Base-by-base conservation (phyloP, 2,329 filamentous ascomycete genomes). In the Cytospora piceae region DNA sequence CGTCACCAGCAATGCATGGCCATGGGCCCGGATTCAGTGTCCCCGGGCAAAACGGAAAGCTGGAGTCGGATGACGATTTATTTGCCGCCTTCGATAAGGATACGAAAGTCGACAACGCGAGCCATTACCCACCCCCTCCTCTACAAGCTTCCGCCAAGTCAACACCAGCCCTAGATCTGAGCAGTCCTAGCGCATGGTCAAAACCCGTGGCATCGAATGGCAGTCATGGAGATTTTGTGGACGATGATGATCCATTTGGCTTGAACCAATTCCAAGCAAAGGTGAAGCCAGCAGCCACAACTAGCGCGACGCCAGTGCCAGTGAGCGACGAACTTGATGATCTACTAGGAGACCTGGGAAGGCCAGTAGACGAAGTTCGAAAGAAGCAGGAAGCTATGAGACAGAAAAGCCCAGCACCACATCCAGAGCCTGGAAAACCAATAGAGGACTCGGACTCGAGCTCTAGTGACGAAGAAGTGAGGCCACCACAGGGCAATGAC, bases 191-290 rank as follows among this genome's bases (percentile, higher is more conserved):
- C 64, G 81, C 86, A 1, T 89, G 87, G 87, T 77, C 73, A 29
- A 71, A 78, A 62, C 74, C 78, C 31, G 54, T 73, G 4, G 66
- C 71, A 51, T 69, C 76, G 1, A 73, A 74, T 62, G 71, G 72
- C 53, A 58, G 39, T 22, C 61, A 66, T 20, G 74, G 72, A 14
- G 75, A 71, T 0, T 78, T 88, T 68, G 79, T 76, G 15, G 82
- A 85, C 34, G 90, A 97, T 71, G 93, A 96, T 73, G 93, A 97
- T 73, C 92, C 93, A 2, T 97, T 98, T 75, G 94, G 92, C 0
- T 80, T 97, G 42, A 89, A 83, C 66, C 81, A 90, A 69, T 75
- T 93, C 72, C 85, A 86, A 69, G 78, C 75, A 73, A 77, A 79
- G 70, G 5, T 68, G 1, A 63, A 39, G 9, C 61, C 70, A 1